These are phyloP conservation scores for Syzygium grande DNA, from an alignment of 345 rosid species.

Conservation along the genomic window DNA sequence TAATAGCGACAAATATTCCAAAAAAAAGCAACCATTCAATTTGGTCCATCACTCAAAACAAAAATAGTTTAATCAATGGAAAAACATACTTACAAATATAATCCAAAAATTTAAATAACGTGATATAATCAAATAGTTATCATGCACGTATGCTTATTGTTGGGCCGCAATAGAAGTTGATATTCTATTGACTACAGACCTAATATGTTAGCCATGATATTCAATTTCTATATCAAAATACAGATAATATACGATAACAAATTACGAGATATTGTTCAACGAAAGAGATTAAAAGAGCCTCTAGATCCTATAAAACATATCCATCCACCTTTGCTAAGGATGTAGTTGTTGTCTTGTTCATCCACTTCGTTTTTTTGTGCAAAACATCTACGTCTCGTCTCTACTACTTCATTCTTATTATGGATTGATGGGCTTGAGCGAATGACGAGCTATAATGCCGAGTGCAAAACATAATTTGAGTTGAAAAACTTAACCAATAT, in stretches of 20 bases:
- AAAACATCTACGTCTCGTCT: not conserved
- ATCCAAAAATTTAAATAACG: no score
- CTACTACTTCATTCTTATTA: not conserved
- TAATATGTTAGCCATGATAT: not conserved
- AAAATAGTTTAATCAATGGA: not conserved
- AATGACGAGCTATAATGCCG: not conserved
- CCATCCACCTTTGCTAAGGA: not conserved
- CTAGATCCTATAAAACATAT: no score
- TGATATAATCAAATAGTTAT: not conserved
- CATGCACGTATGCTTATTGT: fast-evolving
- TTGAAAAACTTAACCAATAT: no score
- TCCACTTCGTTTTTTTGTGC: not conserved
- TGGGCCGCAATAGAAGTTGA: fast-evolving
- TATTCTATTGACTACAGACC: not conserved
- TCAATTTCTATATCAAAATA: not conserved
- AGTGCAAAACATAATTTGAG: no score
- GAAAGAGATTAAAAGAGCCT: no score
- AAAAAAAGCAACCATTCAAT: not conserved
- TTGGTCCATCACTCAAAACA: not conserved
- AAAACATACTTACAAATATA: no score
- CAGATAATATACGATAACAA: not conserved
- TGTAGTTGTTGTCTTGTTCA: not conserved
- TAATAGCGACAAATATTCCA: not conserved
- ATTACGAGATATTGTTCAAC: no score
- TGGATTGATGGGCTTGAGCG: not conserved